Conservation (phyloP, 2,329 filamentous ascomycete genomes). For the Ophiocordyceps sinensis region DNA sequence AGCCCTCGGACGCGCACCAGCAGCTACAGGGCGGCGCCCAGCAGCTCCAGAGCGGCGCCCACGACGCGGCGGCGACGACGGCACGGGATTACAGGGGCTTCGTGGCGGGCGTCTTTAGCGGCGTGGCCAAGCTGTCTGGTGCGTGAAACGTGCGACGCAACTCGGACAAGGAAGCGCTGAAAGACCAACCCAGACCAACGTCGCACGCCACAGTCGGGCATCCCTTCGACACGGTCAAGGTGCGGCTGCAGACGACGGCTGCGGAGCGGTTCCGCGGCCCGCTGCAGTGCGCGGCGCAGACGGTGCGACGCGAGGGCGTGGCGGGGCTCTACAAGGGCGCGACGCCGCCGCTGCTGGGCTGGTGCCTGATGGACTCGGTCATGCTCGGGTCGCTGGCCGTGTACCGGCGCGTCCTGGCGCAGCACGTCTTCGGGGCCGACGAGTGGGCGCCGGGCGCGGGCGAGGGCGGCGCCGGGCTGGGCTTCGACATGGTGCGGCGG, state of each 20-base stretch:
- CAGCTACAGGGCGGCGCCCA: not conserved
- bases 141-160: too few species aligned
- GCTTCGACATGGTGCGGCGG: not conserved
- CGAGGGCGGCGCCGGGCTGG: constrained; percentile 4
- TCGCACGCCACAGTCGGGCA: constrained; percentile 36
- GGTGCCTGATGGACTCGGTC: constrained; percentile 92
- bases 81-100: constrained; percentile 74
- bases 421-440: constrained; percentile 56
- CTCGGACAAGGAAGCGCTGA: too few species aligned
- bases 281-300: constrained; percentile 72
- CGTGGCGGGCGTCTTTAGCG: constrained; percentile 89
- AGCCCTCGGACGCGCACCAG: too few species aligned
- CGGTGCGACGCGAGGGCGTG: constrained; percentile 72
- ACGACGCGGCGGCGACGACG: constrained; percentile 1
- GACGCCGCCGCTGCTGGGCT: constrained; percentile 80
- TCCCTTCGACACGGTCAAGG: constrained; percentile 93
- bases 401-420: constrained; percentile 71
- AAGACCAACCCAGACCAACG: too few species aligned
- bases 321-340: constrained; percentile 87
- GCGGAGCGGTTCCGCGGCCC: constrained; percentile 69
- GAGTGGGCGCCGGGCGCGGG: constrained; percentile 13
- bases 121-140: constrained; percentile 81
- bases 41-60: not conserved
- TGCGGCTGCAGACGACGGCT: constrained; percentile 79
- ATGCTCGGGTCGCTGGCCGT: constrained; percentile 89